phyloP scores from a whole-genome alignment of 2,329 filamentous ascomycete genomes.

The Colletotrichum chrysophilum region DNA sequence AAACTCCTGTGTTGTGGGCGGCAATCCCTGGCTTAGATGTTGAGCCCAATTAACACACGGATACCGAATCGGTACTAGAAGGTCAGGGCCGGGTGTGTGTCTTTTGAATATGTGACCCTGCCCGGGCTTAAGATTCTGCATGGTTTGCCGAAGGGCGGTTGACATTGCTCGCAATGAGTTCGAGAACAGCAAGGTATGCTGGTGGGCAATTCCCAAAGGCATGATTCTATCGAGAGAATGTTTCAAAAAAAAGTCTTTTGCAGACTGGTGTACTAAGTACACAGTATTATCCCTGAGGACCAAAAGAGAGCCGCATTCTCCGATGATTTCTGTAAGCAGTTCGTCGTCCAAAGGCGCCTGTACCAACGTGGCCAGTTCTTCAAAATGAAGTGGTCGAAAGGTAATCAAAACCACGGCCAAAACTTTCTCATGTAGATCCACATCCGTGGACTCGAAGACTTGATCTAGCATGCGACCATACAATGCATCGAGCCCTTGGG shows the following conservation, averaged over 20 bases:
- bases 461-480: constrained; percentile 43
- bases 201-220: constrained; percentile 25
- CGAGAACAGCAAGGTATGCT: constrained; percentile 35
- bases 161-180: constrained; percentile 36
- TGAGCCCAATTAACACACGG: constrained; percentile 26
- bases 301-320: constrained; percentile 26
- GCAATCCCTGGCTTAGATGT: constrained; percentile 2
- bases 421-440: constrained; percentile 25
- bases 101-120: too few relatives aligned
- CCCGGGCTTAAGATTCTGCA: too few relatives aligned
- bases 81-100: constrained; percentile 6
- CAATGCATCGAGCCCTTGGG: constrained; percentile 37
- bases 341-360: neutral
- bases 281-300: constrained; percentile 32
- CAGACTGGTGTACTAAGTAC: constrained; percentile 48
- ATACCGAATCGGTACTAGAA: constrained; percentile 20
- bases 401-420: constrained; percentile 33
- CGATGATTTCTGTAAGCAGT: neutral
- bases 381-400: constrained; percentile 37
- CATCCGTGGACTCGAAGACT: constrained; percentile 26
- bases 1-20: neutral
- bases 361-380: constrained; percentile 33
- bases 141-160: constrained; percentile 28
- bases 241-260: constrained; percentile 42
- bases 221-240: constrained; percentile 30